These are phyloP conservation scores for Inga oerstediana DNA, from an alignment of 306 rosid species.

Conservation along the genomic window DNA sequence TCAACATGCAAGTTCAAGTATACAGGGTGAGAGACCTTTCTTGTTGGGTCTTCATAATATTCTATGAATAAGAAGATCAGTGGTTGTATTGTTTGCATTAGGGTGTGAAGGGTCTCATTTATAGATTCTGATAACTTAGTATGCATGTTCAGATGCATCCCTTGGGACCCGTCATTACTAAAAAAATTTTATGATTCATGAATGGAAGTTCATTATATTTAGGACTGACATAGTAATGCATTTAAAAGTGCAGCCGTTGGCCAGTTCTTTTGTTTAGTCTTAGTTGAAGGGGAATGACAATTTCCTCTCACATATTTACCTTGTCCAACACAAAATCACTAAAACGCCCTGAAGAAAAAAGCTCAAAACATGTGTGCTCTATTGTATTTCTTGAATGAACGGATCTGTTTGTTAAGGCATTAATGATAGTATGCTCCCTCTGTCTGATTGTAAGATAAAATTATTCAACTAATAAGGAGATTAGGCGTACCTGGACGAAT, in stretches of 20 bases:
- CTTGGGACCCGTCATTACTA: not conserved
- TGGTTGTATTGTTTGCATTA: not conserved
- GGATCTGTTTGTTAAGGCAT: not conserved
- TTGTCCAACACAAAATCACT: too few relatives aligned
- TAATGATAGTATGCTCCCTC: not conserved
- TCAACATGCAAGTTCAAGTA: not conserved
- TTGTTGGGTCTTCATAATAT: not conserved
- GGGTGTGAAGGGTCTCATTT: not conserved
- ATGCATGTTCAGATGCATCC: not conserved
- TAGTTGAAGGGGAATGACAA: too few relatives aligned
- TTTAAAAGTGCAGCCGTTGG: not conserved
- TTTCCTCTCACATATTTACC: too few relatives aligned
- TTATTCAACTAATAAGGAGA: too few relatives aligned
- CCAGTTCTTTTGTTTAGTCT: not conserved
- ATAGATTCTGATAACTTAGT: not conserved
- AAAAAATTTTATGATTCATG: not conserved
- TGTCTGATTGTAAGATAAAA: too few relatives aligned
- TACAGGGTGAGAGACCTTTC: not conserved
- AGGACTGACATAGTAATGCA: not conserved
- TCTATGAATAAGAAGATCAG: not conserved
- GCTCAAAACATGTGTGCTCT: too few relatives aligned
- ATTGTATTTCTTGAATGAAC: not conserved
- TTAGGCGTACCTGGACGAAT: too few relatives aligned
- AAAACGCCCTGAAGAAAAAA: too few relatives aligned
- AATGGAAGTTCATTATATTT: not conserved